These are phyloP conservation scores for Blakeslea trispora DNA, from an alignment of 371 early-diverging fungal genomes.

Conservation along the genomic window DNA sequence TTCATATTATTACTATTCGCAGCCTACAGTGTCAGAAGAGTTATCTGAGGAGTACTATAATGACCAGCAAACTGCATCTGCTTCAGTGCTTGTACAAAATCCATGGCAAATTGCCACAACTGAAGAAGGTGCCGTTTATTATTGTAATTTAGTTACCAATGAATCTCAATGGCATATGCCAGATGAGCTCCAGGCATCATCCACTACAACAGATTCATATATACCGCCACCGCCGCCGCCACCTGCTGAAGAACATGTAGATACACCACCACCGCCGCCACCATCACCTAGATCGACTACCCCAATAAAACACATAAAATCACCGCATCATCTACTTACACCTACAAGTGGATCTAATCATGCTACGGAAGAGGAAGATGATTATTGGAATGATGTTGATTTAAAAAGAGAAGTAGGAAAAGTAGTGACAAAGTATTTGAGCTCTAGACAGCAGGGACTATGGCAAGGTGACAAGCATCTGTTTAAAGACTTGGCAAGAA, in stretches of 20 bases:
- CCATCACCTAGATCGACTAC: not conserved
- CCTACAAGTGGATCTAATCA: slow-evolving; percentile 19
- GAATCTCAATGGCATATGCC: slow-evolving; percentile 53
- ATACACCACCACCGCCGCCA: slow-evolving; percentile 1
- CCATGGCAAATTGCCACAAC: slow-evolving; percentile 41
- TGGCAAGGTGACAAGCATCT: slow-evolving; percentile 51
- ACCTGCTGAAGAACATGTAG: not conserved
- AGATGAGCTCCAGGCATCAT: slow-evolving; percentile 12
- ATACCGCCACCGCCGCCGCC: slow-evolving; percentile 7
- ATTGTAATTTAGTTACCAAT: slow-evolving; percentile 40
- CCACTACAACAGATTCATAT: too few species aligned
- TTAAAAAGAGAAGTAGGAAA: slow-evolving; percentile 49
- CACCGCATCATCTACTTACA: slow-evolving; percentile 8
- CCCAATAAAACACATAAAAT: not conserved
- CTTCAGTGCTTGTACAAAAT: slow-evolving; percentile 13
- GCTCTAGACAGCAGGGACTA: slow-evolving; percentile 34
- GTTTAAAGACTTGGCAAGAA: slow-evolving; percentile 54
- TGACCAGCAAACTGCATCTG: not conserved
- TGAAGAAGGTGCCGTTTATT: slow-evolving; percentile 40
- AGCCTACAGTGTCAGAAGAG: too few species aligned
- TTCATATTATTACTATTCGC: too few species aligned
- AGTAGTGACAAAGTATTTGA: slow-evolving; percentile 44
- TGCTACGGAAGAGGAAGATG: slow-evolving; percentile 6
- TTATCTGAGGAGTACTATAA: not conserved
- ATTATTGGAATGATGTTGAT: slow-evolving; percentile 32